A percentile compares a stretch with the other conserved stretches of the same genome.
phyloP scores from a whole-genome alignment of 192 early-diverging fungal species.

The Umbelopsis isabellina region DNA sequence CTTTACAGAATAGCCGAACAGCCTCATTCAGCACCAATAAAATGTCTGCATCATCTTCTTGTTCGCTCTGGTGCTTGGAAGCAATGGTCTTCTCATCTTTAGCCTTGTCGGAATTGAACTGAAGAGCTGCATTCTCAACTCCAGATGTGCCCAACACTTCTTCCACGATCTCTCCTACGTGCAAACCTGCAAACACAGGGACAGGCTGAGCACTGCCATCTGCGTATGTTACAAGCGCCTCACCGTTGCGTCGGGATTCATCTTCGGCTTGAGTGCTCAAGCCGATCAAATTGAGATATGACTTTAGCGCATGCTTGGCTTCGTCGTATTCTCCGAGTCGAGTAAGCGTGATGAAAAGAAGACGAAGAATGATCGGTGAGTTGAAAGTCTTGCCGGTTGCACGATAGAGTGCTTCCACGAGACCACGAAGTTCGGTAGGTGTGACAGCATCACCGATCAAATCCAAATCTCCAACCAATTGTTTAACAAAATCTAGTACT shows the following conservation, averaged over 20 bases:
- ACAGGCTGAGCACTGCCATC: conserved; percentile 30
- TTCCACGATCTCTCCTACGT: conserved; percentile 1
- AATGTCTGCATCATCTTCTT: conserved; percentile 21
- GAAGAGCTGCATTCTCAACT: conserved; percentile 7
- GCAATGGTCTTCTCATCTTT: conserved; percentile 21
- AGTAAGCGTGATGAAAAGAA: conserved; percentile 61
- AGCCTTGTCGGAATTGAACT: conserved; percentile 7
- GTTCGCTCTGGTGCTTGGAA: conserved; percentile 37
- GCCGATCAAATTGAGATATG: conserved; percentile 63
- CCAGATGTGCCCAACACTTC: conserved; percentile 11
- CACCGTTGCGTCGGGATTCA: conserved; percentile 23
- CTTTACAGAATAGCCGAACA: conserved; percentile 47
- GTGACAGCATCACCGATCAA: conserved; percentile 50
- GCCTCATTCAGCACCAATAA: conserved; percentile 40
- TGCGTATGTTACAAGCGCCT: conserved; percentile 18
- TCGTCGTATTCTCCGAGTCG: conserved; percentile 74
- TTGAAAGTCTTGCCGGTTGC: conserved; percentile 70
- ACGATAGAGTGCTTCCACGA: conserved; percentile 67
- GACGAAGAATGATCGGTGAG: conserved; percentile 68
- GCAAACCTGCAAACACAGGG: not conserved
- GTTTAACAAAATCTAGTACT: conserved; percentile 66
- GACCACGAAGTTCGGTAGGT: conserved; percentile 54
- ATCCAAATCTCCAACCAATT: conserved; percentile 62
- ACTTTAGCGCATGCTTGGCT: conserved; percentile 66
- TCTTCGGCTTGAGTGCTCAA: conserved; percentile 31